Evolutionary conservation across 345 rosid species (phyloP), one percentile per base, ranked within the genome.

Genomic region (Atalantia buxifolia): DNA sequence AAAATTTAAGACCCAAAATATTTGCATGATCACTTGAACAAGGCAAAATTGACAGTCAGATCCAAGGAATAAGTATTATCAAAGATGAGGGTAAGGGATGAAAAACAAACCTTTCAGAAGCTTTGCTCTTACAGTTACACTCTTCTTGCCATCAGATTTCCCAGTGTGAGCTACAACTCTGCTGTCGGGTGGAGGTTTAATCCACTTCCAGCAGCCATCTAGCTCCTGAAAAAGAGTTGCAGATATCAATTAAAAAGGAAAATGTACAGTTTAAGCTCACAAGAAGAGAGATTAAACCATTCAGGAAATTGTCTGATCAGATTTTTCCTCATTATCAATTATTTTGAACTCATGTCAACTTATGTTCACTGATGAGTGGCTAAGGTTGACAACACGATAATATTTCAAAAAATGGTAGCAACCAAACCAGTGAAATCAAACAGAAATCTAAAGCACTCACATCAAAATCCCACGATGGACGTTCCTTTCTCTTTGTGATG

Each of bases 391-490:
- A 10, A 59, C 57, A 21, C 31, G 33, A 74, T 10, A 36, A 24
- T 31, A 30, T 18, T 40, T 21, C 24, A 22, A 80, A 35, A 53
- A 5, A 48, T 22, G 21, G n/a, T 7, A 18, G 35, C 13, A 65
- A 61, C 40, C 55, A 24, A 74, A 25, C 33, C 53, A 30, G 66
- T 42, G 60, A 53, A 76, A 72, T 12, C 19, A 25, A 71, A 28
- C 25, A 67, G 14, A 78, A 76, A 31, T 66, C 33, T 36, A 45
- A 27, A 35, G 36, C 22, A 40, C 85, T 76, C 82, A 88, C 88
- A 80, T 86, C 83, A 83, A 84, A 88, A 59, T 84, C 92, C 91
- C 89, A 92, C 31, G 89, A 81, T 22, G 93, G 91, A 40, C 38
- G 59, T 40, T 76, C 90, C 72, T 82, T 87, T 78, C 92, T 88